These are phyloP conservation scores for Blastomyces gilchristii DNA, from an alignment of 2,329 filamentous ascomycete genomes.

Conservation along the genomic window DNA sequence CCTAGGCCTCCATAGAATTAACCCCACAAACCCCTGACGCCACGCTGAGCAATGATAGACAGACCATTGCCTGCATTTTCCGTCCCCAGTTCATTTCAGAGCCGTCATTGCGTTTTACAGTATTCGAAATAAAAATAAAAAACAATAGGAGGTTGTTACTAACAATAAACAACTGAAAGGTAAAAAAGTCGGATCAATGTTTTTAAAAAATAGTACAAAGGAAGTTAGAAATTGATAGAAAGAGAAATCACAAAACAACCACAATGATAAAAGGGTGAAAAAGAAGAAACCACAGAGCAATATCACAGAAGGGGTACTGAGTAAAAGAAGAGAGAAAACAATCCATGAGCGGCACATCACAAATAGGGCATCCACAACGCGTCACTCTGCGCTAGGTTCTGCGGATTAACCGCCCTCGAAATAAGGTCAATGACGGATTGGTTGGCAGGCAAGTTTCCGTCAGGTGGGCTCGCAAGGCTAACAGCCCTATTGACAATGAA, in stretches of 20 bases:
- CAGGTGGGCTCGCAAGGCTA: constrained; percentile 67
- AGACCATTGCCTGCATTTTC: not conserved
- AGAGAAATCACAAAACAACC: constrained; percentile 13
- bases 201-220: constrained; percentile 6
- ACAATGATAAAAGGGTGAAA: constrained; percentile 9
- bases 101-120: not conserved
- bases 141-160: not conserved
- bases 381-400: constrained; percentile 79
- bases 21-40: constrained; percentile 4
- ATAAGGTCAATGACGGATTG: constrained; percentile 95
- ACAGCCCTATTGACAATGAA: constrained; percentile 84
- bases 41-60: constrained; percentile 10
- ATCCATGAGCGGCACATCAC: constrained; percentile 32
- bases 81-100: not conserved
- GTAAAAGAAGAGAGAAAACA: constrained; percentile 7
- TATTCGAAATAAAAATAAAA: not conserved
- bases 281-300: constrained; percentile 15
- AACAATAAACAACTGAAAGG: constrained; percentile 7
- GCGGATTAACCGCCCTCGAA: constrained; percentile 83
- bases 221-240: constrained; percentile 16
- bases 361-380: constrained; percentile 96
- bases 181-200: constrained; percentile 13
- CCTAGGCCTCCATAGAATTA: not conserved
- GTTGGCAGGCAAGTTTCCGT: constrained; percentile 76
- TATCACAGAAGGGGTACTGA: constrained; percentile 5